These are phyloP conservation scores for Micractinium conductrix DNA, from an alignment of 139 green algal species.

Conservation along the genomic window DNA sequence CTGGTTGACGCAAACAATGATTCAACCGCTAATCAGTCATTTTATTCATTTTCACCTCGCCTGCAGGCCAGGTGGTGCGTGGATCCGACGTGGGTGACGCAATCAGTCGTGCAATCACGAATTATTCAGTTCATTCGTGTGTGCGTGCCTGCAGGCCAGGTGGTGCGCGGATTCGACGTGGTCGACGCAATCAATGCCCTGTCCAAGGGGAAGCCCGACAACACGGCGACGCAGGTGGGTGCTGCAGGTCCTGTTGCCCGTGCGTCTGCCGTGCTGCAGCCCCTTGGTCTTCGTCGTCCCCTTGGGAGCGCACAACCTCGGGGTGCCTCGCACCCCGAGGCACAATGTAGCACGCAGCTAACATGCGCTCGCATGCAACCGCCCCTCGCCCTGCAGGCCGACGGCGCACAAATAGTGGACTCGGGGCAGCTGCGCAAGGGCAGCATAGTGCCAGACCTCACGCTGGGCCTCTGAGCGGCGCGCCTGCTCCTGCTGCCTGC, in stretches of 20 bases:
- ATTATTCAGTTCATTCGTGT: background rate
- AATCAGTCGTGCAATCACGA: background rate
- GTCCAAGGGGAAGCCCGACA: constrained; percentile 49
- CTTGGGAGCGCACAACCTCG: too few relatives aligned
- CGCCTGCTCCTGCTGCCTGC: too few relatives aligned
- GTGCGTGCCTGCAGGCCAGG: constrained; percentile 3
- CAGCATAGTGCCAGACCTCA: constrained; percentile 37
- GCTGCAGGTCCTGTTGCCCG: too few relatives aligned
- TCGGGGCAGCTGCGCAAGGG: constrained; percentile 47
- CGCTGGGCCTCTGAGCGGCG: constrained; percentile 1
- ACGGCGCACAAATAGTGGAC: constrained; percentile 46
- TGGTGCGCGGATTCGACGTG: constrained; percentile 33
- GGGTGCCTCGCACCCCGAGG: too few relatives aligned
- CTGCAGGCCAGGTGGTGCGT: background rate
- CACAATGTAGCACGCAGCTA: too few relatives aligned
- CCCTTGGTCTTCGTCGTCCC: too few relatives aligned
- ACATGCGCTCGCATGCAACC: too few relatives aligned
- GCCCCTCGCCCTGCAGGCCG: too few relatives aligned
- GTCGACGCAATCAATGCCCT: constrained; percentile 50
- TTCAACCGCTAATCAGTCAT: background rate
- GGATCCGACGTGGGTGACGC: background rate
- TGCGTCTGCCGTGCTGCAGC: too few relatives aligned
- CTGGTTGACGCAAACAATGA: too few relatives aligned
- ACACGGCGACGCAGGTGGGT: constrained; percentile 44
- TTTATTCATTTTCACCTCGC: background rate